phyloP scores from a whole-genome alignment of 371 early-diverging fungal genomes.

The Umbelopsis sp. region DNA sequence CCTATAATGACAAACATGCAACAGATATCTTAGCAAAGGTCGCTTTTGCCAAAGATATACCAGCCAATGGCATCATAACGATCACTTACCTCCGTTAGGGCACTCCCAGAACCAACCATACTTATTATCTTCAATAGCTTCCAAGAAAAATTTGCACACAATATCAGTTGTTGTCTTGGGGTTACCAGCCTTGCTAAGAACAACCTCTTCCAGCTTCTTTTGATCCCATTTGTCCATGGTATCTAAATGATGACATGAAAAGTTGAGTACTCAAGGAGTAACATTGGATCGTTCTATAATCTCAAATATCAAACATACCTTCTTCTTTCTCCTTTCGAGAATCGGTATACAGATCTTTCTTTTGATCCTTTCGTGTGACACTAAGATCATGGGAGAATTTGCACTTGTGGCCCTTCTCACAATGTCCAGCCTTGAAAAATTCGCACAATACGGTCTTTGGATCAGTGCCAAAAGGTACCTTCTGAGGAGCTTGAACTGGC shows the following conservation, averaged over 20 bases:
- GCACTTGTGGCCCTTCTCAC: constrained; percentile 94
- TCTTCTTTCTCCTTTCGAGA: constrained; percentile 63
- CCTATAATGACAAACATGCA: constrained; percentile 32
- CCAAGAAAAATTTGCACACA: constrained; percentile 99
- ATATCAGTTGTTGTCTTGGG: constrained; percentile 90
- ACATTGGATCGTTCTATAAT: neutral
- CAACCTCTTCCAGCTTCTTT: constrained; percentile 86
- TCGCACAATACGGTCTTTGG: constrained; percentile 98
- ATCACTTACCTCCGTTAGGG: constrained; percentile 80
- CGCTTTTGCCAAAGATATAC: constrained; percentile 18
- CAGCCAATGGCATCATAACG: neutral
- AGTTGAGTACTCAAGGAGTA: no score
- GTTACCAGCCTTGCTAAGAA: constrained; percentile 84
- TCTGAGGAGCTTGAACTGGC: constrained; percentile 86
- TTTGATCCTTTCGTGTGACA: constrained; percentile 86
- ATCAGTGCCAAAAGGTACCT: constrained; percentile 98
- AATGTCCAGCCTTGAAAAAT: constrained; percentile 92
- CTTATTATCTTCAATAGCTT: constrained; percentile 96
- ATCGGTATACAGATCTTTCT: constrained; percentile 94
- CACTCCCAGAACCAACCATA: constrained; percentile 99
- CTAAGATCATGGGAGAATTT: constrained; percentile 98
- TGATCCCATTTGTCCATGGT: constrained; percentile 98
- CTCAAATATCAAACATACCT: constrained; percentile 25
- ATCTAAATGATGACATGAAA: constrained; percentile 44
- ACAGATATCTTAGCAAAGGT: neutral